These are phyloP conservation scores for Globisporangium orthogonon DNA, from an alignment of 352 stramenopile species.

Conservation along the genomic window DNA sequence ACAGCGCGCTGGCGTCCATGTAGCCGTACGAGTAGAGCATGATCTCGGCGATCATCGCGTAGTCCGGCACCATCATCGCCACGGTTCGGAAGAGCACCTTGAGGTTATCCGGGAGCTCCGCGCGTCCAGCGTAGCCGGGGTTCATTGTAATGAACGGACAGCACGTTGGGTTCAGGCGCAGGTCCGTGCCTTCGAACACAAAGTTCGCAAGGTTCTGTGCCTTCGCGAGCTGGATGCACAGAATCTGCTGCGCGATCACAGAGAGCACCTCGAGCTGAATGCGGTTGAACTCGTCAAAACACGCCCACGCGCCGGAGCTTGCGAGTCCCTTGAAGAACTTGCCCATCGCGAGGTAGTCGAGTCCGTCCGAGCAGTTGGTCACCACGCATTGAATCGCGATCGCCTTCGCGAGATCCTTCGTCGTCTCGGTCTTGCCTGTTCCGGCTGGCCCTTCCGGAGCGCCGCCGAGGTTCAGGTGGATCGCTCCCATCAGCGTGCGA, in stretches of 20 bases:
- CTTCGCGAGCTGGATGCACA: constrained; percentile 88
- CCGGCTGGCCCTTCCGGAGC: constrained; percentile 87
- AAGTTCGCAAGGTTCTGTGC: constrained; percentile 76
- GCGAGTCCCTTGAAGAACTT: constrained; percentile 94
- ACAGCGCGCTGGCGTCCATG: constrained; percentile 83
- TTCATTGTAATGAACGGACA: constrained; percentile 95
- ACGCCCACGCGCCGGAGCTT: constrained; percentile 87
- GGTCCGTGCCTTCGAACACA: constrained; percentile 87
- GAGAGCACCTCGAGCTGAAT: constrained; percentile 92
- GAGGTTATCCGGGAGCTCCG: constrained; percentile 90
- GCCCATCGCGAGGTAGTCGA: constrained; percentile 91
- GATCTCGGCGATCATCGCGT: constrained; percentile 93
- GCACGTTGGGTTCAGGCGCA: constrained; percentile 86
- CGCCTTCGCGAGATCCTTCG: constrained; percentile 89
- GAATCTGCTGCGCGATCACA: constrained; percentile 91
- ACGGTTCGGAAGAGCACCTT: constrained; percentile 91
- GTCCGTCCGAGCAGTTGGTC: constrained; percentile 87
- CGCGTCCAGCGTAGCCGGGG: constrained; percentile 83
- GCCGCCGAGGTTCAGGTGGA: constrained; percentile 88
- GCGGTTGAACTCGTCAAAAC: constrained; percentile 92
- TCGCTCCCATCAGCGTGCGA: constrained; percentile 87
- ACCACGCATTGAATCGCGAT: constrained; percentile 92
- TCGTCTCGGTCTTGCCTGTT: constrained; percentile 91
- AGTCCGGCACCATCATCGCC: constrained; percentile 93
- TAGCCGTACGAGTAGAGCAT: constrained; percentile 94